Conservation (phyloP, 495 filamentous ascomycete genomes). For the Neurospora intermedia region DNA sequence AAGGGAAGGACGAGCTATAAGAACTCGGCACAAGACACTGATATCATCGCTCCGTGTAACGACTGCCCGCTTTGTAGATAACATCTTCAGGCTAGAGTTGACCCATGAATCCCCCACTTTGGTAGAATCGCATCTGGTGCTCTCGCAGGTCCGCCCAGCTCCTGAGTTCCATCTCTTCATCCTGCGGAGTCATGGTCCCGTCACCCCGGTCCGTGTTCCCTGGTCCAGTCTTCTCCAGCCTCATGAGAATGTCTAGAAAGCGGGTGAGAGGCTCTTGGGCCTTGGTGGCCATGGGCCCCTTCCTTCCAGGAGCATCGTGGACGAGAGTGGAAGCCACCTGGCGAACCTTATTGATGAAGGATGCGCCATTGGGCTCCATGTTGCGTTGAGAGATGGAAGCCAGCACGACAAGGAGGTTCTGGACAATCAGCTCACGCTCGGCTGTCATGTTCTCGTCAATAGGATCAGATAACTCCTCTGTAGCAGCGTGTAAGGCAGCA, state of each 20-base stretch:
- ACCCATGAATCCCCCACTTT: conserved; percentile 44
- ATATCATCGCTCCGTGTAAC: background rate
- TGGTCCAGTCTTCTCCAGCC: conserved; percentile 48
- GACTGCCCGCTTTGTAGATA: background rate
- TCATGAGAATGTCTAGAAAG: conserved; percentile 61
- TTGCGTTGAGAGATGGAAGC: conserved; percentile 63
- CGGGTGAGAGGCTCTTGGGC: conserved; percentile 54
- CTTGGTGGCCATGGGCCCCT: conserved; percentile 43
- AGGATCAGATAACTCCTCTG: conserved; percentile 19
- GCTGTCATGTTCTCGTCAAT: conserved; percentile 45
- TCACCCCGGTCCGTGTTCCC: conserved; percentile 8
- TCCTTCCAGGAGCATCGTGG: conserved; percentile 45
- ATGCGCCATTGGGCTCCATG: conserved; percentile 71
- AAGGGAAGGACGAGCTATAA: background rate
- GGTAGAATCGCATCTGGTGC: conserved; percentile 60
- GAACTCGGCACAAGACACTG: background rate
- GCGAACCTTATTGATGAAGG: conserved; percentile 61
- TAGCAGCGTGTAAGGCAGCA: conserved; percentile 14
- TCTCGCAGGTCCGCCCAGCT: conserved; percentile 67
- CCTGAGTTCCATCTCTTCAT: conserved; percentile 62
- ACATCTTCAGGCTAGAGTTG: conserved; percentile 2
- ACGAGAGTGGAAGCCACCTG: conserved; percentile 68
- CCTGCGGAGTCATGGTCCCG: conserved; percentile 31
- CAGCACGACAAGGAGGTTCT: conserved; percentile 59
- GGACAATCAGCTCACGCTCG: conserved; percentile 67